Evolutionary conservation across 108 stramenopile species (phyloP), one percentile per base, ranked within the genome.

Genomic region (Skeletonema marinoi): DNA sequence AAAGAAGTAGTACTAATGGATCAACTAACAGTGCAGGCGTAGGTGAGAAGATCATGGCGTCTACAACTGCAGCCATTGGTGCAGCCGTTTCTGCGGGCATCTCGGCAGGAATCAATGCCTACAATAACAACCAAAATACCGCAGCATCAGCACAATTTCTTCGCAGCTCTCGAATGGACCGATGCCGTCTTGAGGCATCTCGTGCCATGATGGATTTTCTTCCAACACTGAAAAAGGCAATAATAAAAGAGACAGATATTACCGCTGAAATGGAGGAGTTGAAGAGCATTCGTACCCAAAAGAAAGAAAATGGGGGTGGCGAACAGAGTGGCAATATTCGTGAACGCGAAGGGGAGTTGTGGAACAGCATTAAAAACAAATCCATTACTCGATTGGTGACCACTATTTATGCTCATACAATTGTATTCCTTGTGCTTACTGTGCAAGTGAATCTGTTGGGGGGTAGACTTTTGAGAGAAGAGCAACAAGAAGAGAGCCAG

Each of bases 361-460:
- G 81, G 77, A 76, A 87, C 21, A 60, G 4, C 14, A 82, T 87
- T 48, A 85, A 82, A 67, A 68, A 79, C 62, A 67, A 79, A 66
- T 74, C 84, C 13, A 35, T 85, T 14, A 84, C 87, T 6, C 77
- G 84, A 42, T 66, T 87, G 16, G 19, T 87, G n/a, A 64, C 78
- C 17, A 87, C 87, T 7, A 74, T 50, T 30, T 87, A 85, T 65
- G 87, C 72, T 10, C 87, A 87, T 30, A 79, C 78, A 7, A 66
- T 76, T 21, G 66, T 85, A n/a, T 85, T 85, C 58, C 62, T 85
- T n/a, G 77, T 85, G 12, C 68, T 87, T 6, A 84, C 84, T 16
- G 80, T 82, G 3, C 87, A 85, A 70, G 74, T 85, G 17, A 74
- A 85, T 68, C 46, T 87, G 17, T 48, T 87, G 68, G 83, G 86